Conservation (phyloP, 441 rosid genomes). For the Pelargonium fulgidum region DNA sequence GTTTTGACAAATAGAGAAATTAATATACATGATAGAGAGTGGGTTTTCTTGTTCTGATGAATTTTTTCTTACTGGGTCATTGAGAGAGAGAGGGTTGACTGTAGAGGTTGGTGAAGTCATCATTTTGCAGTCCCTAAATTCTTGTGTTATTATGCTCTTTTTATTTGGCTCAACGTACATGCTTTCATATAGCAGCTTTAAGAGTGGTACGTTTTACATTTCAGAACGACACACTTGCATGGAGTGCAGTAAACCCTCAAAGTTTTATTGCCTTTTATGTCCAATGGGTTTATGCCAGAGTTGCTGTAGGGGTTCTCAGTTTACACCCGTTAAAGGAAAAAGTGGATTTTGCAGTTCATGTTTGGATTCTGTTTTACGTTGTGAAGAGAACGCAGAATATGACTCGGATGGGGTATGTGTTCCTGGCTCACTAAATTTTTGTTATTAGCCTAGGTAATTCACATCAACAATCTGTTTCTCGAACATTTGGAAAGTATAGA, state of each 20-base stretch:
- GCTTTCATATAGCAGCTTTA: not conserved
- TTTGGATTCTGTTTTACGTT: constrained; percentile 21
- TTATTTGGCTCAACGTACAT: too few species aligned
- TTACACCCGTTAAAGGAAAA: constrained; percentile 20
- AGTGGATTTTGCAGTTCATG: constrained; percentile 39
- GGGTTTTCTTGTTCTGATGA: too few species aligned
- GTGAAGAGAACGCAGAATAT: constrained; percentile 24
- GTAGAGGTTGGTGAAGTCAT: too few species aligned
- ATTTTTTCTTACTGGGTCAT: too few species aligned
- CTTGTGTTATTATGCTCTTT: too few species aligned
- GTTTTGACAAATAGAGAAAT: too few species aligned
- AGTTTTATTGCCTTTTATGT: constrained; percentile 35
- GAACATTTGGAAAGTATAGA: not conserved
- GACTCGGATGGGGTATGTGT: constrained; percentile 31
- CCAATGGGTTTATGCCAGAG: constrained; percentile 33
- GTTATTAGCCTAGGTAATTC: not conserved
- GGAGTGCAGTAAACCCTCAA: constrained; percentile 26
- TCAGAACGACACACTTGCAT: constrained; percentile 47
- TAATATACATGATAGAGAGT: too few species aligned
- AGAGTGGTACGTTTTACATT: constrained; percentile 14
- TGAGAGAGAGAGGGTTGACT: too few species aligned
- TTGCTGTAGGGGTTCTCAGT: constrained; percentile 26
- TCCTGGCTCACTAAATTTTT: not conserved
- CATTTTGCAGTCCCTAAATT: too few species aligned
- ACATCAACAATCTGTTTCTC: not conserved